Evolutionary conservation across 768 basidiomycete species (phyloP).

Genomic region (Psilocybe tampanensis): DNA sequence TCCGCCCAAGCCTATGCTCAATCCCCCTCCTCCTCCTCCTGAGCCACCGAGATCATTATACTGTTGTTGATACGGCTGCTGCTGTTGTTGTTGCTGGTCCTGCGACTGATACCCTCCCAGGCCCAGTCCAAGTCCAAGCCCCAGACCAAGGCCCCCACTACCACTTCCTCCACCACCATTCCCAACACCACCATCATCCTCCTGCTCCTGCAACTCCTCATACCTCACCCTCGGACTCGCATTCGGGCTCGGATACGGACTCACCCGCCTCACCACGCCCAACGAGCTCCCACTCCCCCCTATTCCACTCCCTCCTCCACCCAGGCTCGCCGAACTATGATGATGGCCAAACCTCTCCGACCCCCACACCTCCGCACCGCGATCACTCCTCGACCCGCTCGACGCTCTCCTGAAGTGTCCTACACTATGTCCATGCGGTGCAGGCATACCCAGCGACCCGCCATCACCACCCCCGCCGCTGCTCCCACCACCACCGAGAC

Average conservation of each 20-base stretch:
- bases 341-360: constrained; percentile 3
- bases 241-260: constrained; percentile 70
- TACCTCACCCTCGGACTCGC: constrained; percentile 61
- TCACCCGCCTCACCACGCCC: constrained; percentile 36
- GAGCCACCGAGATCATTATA: not conserved
- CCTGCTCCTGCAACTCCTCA: constrained; percentile 47
- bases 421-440: too few species aligned
- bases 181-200: constrained; percentile 20
- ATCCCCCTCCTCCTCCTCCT: constrained; percentile 7
- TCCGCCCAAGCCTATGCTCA: constrained; percentile 3
- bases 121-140: constrained; percentile 3
- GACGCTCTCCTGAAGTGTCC: constrained; percentile 45
- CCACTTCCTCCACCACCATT: not conserved
- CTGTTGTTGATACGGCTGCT: not conserved
- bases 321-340: constrained; percentile 24
- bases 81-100: not conserved
- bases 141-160: constrained; percentile 11
- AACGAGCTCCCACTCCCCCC: not conserved
- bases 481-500: not conserved
- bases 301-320: constrained; percentile 20
- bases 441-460: not conserved
- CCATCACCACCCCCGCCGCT: not conserved
- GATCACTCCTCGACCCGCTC: constrained; percentile 42
- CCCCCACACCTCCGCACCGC: constrained; percentile 37
- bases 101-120: not conserved